Base-by-base conservation (phyloP, 805 yeast species). In the Candida arabinofermentans region DNA sequence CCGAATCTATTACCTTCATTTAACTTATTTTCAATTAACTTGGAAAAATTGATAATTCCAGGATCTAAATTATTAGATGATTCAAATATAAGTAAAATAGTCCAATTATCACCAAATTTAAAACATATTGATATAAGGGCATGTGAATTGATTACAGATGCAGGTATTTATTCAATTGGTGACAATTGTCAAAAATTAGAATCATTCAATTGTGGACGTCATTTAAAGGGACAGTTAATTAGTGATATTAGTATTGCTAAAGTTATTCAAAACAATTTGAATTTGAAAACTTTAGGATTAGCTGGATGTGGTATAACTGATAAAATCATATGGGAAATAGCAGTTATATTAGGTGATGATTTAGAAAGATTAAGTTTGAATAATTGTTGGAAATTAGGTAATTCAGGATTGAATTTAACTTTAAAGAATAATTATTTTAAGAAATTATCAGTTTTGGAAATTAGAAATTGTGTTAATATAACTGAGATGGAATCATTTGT, bases 231-330 rank as follows among this genome's bases (percentile, higher is more conserved):
- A 27, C 74, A 77, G 32, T 62, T 74, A 24, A 77, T 90, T 36
- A 81, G 95, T 1, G 91, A 86, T 66, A 68, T 75, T 27, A 78
- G 93, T 6, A 59, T 89, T 21, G 65, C 75, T 12, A 72, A 74
- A 12, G 63, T 89, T 22, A 74, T 80, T 8, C 67, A 69, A 27
- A 75, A 75, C 51, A 81, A 88, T 41, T 9, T 23, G 5, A 58
- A 65, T 17, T 69, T 83, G 35, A 69, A 71, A 34, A 88, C 96
- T 0, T 66, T 90, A 34, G 97, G 97, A 0, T 66, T 88, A 17
- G 96, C 97, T 0, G 98, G 98, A 6, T 87, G 96, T 60, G 70
- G 75, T 34, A 74, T 90, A 16, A 77, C 86, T 7, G 96, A 90
- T 64, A 71, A 78, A 33, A 71, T 86, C 4, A 66, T 90, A 13